phyloP scores from a whole-genome alignment of 441 rosid genomes.

The Macaranga tanarius region DNA sequence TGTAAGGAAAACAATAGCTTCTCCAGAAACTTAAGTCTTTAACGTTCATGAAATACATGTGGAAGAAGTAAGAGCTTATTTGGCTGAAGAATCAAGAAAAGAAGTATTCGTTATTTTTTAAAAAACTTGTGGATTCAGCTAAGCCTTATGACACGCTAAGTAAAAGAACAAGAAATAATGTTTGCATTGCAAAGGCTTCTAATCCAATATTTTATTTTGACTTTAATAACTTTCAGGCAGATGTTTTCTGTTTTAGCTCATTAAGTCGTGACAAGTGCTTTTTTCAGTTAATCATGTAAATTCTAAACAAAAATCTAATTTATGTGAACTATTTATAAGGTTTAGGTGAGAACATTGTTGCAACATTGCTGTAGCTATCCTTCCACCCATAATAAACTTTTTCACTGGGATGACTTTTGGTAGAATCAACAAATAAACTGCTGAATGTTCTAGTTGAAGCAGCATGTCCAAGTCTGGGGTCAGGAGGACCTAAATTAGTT shows the following conservation, averaged over 20 bases:
- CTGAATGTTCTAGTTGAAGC: not conserved
- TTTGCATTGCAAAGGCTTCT: not conserved
- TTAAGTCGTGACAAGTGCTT: not conserved
- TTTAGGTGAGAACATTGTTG: not conserved
- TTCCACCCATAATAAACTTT: not conserved
- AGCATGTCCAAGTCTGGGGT: not conserved
- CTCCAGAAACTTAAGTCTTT: not conserved
- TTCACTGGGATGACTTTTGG: not conserved
- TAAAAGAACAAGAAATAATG: not conserved
- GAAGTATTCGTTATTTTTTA: not conserved
- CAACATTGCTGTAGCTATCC: not conserved
- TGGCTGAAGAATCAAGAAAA: not conserved
- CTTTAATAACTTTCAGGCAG: not conserved
- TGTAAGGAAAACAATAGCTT: not conserved
- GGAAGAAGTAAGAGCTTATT: not conserved
- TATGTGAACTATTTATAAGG: not conserved
- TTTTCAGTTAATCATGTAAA: not conserved
- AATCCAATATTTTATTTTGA: not conserved
- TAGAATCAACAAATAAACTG: not conserved
- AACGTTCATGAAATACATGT: not conserved
- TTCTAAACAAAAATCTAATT: not conserved
- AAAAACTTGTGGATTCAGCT: not conserved
- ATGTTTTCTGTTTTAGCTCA: not conserved
- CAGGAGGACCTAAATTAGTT: not conserved
- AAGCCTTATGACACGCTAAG: not conserved